Evolutionary conservation across 768 basidiomycete genomes (phyloP), one percentile per base, ranked within the genome.

Genomic region (Cystofilobasidium capitatum): DNA sequence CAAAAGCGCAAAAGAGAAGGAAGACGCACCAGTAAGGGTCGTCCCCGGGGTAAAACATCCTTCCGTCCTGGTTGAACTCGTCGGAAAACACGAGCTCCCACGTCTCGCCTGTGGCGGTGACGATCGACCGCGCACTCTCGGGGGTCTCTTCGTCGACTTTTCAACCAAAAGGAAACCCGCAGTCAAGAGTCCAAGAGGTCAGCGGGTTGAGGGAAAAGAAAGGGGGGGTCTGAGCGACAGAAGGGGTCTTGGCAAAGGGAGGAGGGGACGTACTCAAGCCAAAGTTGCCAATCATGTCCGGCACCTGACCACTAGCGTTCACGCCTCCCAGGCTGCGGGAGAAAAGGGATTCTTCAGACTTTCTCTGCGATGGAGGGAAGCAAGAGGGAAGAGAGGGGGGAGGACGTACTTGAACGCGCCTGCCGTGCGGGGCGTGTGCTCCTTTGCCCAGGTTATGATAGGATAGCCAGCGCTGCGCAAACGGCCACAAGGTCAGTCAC

Each of bases 41-140:
- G 35, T 69, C 68, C 39, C 68, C 68, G 7, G 68, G 68, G 40
- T 64, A 69, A 58, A 69, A 69, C 24, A 58, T 59, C 7, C 68
- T 54, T 14, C 68, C 68, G 5, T 69, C 63, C 17, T 26, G 16
- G 17, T 69, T 36, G 22, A 64, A 63, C 45, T 58, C 66, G 42
- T 63, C 61, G 20, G 65, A 69, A 26, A 69, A 69, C 42, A 64
- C 45, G 1, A 69, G 42, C 47, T 69, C 68, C 68, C 68, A 69
- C 3, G 63, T 64, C 63, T 64, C 61, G 29, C 68, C 68, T 22
- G 51, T 45, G 36, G 31, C 60, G 13, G 64, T 36, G 2, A 64
- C 47, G 35, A 64, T 58, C 33, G 62, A 55, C 31, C 54, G 33
- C 5, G 68, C 68, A 1, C 16, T n/a, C 31, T 36, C 12, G 26